Evolutionary conservation across 371 early-diverging fungal species (phyloP).

Genomic region (Rhizopus microsporus): DNA sequence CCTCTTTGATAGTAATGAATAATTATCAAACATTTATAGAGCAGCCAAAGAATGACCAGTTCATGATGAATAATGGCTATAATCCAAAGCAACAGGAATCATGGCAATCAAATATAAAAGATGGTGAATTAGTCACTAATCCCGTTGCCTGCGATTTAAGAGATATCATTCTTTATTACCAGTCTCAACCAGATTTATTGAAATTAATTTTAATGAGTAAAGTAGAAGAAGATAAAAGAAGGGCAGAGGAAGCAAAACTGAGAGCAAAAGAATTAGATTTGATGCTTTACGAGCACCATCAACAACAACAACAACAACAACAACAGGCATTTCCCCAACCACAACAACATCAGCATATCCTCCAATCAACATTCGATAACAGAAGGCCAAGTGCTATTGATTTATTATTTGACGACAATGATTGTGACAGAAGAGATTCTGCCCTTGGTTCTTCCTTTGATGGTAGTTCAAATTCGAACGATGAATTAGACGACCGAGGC

Average conservation of each 20-base stretch:
- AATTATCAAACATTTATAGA: too few species aligned
- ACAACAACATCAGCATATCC: constrained; percentile 4
- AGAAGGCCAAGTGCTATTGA: constrained; percentile 24
- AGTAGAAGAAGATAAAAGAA: constrained; percentile 67
- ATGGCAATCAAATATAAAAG: neutral
- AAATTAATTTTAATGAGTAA: constrained; percentile 61
- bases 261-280: constrained; percentile 48
- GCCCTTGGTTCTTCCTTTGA: constrained; percentile 31
- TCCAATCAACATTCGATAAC: neutral
- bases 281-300: constrained; percentile 37
- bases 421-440: constrained; percentile 26
- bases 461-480: constrained; percentile 26
- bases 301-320: constrained; percentile 18
- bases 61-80: neutral
- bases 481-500: constrained; percentile 8
- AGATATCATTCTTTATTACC: constrained; percentile 55
- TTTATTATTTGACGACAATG: constrained; percentile 18
- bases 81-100: neutral
- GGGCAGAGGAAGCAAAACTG: constrained; percentile 51
- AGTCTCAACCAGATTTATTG: constrained; percentile 61
- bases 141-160: constrained; percentile 49
- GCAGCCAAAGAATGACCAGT: too few species aligned
- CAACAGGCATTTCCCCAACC: neutral
- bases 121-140: constrained; percentile 7
- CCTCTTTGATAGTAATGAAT: neutral